A percentile compares a stretch with the other conserved stretches of the same genome.
These are phyloP conservation scores for Narthecium ossifragum DNA, from an alignment of 106 monocot species.

Conservation along the genomic window DNA sequence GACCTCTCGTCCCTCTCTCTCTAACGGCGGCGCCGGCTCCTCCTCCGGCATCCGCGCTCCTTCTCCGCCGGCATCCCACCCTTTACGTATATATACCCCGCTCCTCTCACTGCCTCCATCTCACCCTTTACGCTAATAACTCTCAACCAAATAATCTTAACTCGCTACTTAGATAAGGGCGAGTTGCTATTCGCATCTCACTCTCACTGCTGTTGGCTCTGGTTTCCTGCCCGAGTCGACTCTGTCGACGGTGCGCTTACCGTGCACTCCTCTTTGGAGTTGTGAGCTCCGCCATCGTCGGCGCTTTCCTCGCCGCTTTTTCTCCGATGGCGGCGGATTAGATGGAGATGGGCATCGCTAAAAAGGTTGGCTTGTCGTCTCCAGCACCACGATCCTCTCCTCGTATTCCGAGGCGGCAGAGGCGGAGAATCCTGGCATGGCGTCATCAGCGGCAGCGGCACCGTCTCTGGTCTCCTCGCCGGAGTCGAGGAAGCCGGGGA, in stretches of 20 bases:
- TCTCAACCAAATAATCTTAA: too few species aligned
- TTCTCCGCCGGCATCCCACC: too few species aligned
- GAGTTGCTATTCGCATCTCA: too few species aligned
- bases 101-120: too few species aligned
- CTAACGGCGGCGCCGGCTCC: too few species aligned
- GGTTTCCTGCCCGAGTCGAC: too few species aligned
- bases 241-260: not conserved
- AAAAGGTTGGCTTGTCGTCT: conserved; percentile 19
- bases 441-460: not conserved
- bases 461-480: not conserved
- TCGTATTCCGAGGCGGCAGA: not conserved
- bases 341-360: not conserved
- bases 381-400: conserved; percentile 22
- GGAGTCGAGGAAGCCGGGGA: conserved; percentile 1
- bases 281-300: not conserved
- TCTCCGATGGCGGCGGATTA: not conserved
- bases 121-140: too few species aligned
- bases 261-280: not conserved
- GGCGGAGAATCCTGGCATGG: not conserved
- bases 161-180: too few species aligned
- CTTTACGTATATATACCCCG: too few species aligned
- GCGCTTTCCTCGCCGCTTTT: not conserved
- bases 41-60: too few species aligned
- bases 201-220: not conserved
- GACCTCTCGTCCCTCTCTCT: too few species aligned